Evolutionary conservation across 2,329 filamentous ascomycete genomes (phyloP).

Genomic region (Cladosporium velox): DNA sequence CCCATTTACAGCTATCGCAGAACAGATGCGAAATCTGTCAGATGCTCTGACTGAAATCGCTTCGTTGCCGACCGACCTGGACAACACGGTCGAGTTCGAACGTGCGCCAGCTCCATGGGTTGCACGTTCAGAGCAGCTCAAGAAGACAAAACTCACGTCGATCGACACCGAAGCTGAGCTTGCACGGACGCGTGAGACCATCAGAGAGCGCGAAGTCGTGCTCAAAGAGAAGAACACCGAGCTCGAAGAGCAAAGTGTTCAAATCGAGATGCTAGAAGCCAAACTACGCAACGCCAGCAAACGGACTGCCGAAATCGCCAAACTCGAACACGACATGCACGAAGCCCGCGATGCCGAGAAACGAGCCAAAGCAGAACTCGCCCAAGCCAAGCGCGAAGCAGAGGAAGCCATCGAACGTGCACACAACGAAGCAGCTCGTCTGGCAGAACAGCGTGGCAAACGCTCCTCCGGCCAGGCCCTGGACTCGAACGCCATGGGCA

Average conservation of each 20-base stretch:
- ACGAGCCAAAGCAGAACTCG: slow-evolving; percentile 47
- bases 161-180: slow-evolving; percentile 85
- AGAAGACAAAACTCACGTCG: slow-evolving; percentile 75
- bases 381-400: slow-evolving; percentile 29
- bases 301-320: slow-evolving; percentile 69
- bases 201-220: slow-evolving; percentile 68
- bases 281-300: slow-evolving; percentile 80
- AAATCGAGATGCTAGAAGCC: slow-evolving; percentile 89
- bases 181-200: slow-evolving; percentile 74
- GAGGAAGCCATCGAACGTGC: slow-evolving; percentile 33
- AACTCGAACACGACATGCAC: slow-evolving; percentile 55
- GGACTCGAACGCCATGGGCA: slow-evolving; percentile 67
- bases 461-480: slow-evolving; percentile 60
- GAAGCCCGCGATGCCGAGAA: slow-evolving; percentile 53
- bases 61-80: slow-evolving; percentile 54
- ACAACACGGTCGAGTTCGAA: slow-evolving; percentile 61
- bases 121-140: slow-evolving; percentile 76
- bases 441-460: slow-evolving; percentile 31
- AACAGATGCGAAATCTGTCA: slow-evolving; percentile 66
- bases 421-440: slow-evolving; percentile 33
- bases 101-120: slow-evolving; percentile 77
- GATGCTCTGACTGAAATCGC: slow-evolving; percentile 69
- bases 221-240: slow-evolving; percentile 65
- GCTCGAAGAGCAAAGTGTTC: slow-evolving; percentile 83
- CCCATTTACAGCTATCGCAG: slow-evolving; percentile 67